Evolutionary conservation across 371 early-diverging fungal species (phyloP), one percentile per base, ranked within the genome.

Genomic region (Mucor piriformis): DNA sequence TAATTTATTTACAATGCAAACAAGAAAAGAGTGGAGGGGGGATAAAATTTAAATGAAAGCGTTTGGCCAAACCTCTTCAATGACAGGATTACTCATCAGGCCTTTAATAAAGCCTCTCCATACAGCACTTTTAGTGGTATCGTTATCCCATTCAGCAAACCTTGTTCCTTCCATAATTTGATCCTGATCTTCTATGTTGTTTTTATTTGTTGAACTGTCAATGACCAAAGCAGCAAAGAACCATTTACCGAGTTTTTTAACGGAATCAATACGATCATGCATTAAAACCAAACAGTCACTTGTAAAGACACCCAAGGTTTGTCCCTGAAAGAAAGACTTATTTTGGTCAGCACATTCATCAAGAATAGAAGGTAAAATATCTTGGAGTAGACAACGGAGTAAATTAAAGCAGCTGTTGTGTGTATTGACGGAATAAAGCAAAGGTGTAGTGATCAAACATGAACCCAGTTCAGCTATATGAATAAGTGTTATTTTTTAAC

Each of bases 81-180:
- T 67, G 34, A 75, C 54, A 4, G 77, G 74, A 52, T 81, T 77
- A 47, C 81, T 77, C 74, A 76, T 76, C 16, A 81, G 49, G 0
- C 81, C 81, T 57, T 75, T 81, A 54, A 81, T 47, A 35, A 81
- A 77, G 6, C 81, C 81, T 42, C 76, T 59, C 74, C 78, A 77
- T 0, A 77, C 66, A 0, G 77, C 72, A 54, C 77, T 80, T 34
- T 69, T 64, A 3, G 54, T 66, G 1, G 74, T 54, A 8, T 38
- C 37, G 12, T 72, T 66, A 35, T 63, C 59, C 69, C 74, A 79
- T 25, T 35, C 51, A 15, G 58, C 67, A 69, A 77, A 73, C 2
- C 48, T 63, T 10, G 59, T 52, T 1, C 65, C 63, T n/a, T 55
- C 66, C 46, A 10, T 6, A 20, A 42, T 43, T 11, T 64, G 58